phyloP scores from a whole-genome alignment of 2,329 filamentous ascomycete species.

The Blastomyces emzantsi region DNA sequence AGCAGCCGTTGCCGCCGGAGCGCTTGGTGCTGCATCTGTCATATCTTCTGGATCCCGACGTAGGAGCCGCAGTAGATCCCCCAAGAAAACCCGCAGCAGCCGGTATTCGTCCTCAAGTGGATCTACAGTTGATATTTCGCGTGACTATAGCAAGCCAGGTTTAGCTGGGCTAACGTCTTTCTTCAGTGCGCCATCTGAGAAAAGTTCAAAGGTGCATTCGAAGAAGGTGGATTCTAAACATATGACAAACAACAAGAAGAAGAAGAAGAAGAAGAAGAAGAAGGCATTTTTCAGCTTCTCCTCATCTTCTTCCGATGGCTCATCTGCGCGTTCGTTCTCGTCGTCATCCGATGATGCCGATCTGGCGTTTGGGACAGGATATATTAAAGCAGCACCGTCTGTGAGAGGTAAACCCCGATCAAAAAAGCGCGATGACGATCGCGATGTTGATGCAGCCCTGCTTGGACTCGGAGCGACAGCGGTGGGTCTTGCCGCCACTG shows the following conservation, averaged over 20 bases:
- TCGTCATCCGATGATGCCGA: constrained; percentile 53
- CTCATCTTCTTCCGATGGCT: constrained; percentile 32
- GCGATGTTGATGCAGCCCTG: constrained; percentile 39
- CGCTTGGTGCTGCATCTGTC: constrained; percentile 24
- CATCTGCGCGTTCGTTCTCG: constrained; percentile 21
- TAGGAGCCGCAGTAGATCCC: constrained; percentile 30
- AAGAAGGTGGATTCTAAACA: constrained; percentile 27
- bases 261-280: constrained; percentile 36
- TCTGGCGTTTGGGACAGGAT: constrained; percentile 58
- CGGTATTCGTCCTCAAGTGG: constrained; percentile 44
- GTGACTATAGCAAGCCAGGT: constrained; percentile 41
- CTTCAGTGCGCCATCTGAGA: constrained; percentile 53
- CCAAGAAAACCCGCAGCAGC: constrained; percentile 21
- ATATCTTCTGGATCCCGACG: constrained; percentile 22
- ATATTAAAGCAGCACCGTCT: constrained; percentile 21
- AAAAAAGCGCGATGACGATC: constrained; percentile 22
- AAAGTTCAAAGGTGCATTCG: constrained; percentile 27
- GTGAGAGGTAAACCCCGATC: constrained; percentile 29
- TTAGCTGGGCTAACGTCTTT: constrained; percentile 53
- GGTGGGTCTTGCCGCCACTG: constrained; percentile 37
- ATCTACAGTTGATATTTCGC: constrained; percentile 59
- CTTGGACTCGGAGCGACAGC: constrained; percentile 42
- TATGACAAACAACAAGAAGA: constrained; percentile 37
- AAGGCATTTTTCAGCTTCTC: constrained; percentile 45
- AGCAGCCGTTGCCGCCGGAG: constrained; percentile 33